These are phyloP conservation scores for Parathielavia appendiculata DNA, from an alignment of 495 filamentous ascomycete species.

Conservation along the genomic window DNA sequence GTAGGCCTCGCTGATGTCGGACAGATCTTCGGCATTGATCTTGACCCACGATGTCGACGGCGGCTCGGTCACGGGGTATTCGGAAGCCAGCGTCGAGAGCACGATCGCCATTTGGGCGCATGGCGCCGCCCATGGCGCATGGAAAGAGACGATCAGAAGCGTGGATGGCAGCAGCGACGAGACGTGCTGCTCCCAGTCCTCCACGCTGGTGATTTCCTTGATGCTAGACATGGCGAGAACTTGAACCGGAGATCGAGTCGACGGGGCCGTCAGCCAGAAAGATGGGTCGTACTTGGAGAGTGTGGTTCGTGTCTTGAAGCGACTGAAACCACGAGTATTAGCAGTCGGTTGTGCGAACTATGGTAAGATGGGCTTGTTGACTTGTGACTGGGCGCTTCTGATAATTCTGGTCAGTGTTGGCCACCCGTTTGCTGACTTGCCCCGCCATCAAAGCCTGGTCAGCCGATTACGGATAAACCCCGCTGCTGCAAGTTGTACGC, in stretches of 20 bases:
- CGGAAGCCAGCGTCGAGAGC: constrained; percentile 73
- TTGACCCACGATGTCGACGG: constrained; percentile 72
- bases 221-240: constrained; percentile 58
- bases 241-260: not conserved
- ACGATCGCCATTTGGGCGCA: constrained; percentile 91
- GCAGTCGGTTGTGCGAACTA: not conserved
- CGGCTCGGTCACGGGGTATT: constrained; percentile 64
- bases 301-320: not conserved
- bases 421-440: not conserved
- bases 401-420: not conserved
- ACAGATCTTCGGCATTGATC: constrained; percentile 84
- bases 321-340: not conserved
- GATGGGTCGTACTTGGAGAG: not conserved
- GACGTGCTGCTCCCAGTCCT: constrained; percentile 61
- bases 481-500: not conserved
- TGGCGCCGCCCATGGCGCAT: constrained; percentile 94
- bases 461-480: constrained; percentile 21
- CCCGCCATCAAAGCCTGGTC: constrained; percentile 11
- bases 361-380: not conserved
- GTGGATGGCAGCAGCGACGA: constrained; percentile 58
- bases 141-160: constrained; percentile 82
- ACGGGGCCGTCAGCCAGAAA: not conserved
- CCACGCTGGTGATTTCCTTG: constrained; percentile 62
- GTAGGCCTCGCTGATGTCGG: constrained; percentile 81
- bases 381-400: not conserved